phyloP scores from a whole-genome alignment of 2,329 filamentous ascomycete genomes.

The Bretziella fagacearum region DNA sequence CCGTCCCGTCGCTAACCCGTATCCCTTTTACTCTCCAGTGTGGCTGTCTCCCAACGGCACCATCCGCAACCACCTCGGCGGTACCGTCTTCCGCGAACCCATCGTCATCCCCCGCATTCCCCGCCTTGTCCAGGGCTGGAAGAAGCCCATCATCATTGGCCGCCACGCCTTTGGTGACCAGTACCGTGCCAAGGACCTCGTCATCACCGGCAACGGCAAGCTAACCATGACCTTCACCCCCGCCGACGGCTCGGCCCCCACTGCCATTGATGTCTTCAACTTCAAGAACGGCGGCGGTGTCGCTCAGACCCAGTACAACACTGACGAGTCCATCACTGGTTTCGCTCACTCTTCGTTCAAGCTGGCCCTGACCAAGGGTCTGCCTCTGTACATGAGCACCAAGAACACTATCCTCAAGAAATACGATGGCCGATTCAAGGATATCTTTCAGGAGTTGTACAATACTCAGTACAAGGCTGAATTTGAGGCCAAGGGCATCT shows the following conservation, averaged over 20 bases:
- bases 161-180: constrained; percentile 98
- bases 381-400: constrained; percentile 99
- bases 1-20: no score
- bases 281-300: constrained; percentile 78
- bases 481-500: constrained; percentile 84
- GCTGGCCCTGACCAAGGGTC: constrained; percentile 68
- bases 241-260: constrained; percentile 52
- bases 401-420: constrained; percentile 99
- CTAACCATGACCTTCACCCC: constrained; percentile 93
- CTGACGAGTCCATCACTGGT: constrained; percentile 80
- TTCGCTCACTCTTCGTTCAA: constrained; percentile 97
- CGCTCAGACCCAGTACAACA: constrained; percentile 96
- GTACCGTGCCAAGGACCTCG: constrained; percentile 88
- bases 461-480: constrained; percentile 70
- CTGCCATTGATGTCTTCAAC: constrained; percentile 78
- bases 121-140: constrained; percentile 89
- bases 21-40: no score
- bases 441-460: constrained; percentile 97
- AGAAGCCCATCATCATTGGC: constrained; percentile 97
- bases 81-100: constrained; percentile 96
- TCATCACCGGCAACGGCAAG: constrained; percentile 68
- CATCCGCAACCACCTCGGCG: constrained; percentile 58
- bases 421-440: constrained; percentile 98
- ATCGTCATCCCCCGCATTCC: constrained; percentile 92
- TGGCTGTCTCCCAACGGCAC: constrained; percentile 97